Percentiles rank a stretch among this genome's conserved stretches.
These are phyloP conservation scores for Phanerochaete sordida DNA, from an alignment of 768 basidiomycete species.

Conservation along the genomic window DNA sequence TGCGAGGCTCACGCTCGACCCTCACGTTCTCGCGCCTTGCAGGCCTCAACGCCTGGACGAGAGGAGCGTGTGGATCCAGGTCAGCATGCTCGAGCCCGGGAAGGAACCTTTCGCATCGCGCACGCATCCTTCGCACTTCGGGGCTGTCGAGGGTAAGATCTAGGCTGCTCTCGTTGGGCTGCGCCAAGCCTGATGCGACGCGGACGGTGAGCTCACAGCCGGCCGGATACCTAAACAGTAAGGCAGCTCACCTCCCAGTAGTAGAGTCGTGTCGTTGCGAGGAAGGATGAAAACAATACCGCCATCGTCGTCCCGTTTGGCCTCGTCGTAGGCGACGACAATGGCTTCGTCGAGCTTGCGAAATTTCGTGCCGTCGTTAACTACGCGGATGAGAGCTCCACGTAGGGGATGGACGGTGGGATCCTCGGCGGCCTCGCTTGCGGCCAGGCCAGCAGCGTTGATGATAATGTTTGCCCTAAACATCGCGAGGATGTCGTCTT, in stretches of 20 bases:
- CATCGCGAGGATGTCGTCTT: conserved; percentile 19
- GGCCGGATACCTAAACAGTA: no score
- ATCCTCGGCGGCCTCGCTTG: conserved; percentile 30
- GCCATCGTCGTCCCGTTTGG: conserved; percentile 22
- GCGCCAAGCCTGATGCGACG: conserved; percentile 16
- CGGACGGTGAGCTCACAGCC: no score
- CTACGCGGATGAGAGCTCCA: conserved; percentile 27
- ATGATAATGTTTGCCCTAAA: conserved; percentile 31
- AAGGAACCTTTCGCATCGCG: conserved; percentile 15
- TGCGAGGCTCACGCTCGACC: conserved; percentile 16
- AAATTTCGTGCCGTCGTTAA: conserved; percentile 34
- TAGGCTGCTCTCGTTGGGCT: conserved; percentile 15
- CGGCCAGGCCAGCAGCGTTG: conserved; percentile 33
- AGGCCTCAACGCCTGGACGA: conserved; percentile 17
- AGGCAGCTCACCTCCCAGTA: conserved; percentile 29
- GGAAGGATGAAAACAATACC: conserved; percentile 28
- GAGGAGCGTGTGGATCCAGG: conserved; percentile 14
- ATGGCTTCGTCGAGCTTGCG: conserved; percentile 31
- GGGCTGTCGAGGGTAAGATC: conserved; percentile 19
- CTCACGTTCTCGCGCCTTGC: conserved; percentile 16
- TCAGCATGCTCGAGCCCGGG: conserved; percentile 15
- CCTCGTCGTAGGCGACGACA: conserved; percentile 30
- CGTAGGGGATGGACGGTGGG: conserved; percentile 33
- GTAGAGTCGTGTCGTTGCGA: conserved; percentile 32
- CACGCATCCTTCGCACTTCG: conserved; percentile 15